A percentile compares a stretch with the other conserved stretches of the same genome.
These are phyloP conservation scores for Lasiosphaeria hispida DNA, from an alignment of 495 filamentous ascomycete species.

Conservation along the genomic window DNA sequence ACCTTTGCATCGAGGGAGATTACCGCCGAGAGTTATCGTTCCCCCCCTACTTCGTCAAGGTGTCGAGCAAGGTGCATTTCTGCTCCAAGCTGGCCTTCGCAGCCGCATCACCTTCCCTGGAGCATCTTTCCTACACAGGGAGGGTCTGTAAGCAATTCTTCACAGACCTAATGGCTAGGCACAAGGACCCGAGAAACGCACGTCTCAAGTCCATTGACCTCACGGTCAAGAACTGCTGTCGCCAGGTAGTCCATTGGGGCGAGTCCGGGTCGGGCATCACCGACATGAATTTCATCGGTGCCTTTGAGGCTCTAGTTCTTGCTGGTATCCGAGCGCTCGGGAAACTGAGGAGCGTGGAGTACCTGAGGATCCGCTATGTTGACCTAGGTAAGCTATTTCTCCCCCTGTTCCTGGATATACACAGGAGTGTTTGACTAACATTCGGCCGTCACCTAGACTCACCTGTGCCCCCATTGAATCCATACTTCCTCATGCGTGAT, in stretches of 20 bases:
- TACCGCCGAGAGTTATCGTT: slow-evolving; percentile 58
- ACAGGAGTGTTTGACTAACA: slow-evolving; percentile 7
- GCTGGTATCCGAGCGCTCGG: slow-evolving; percentile 57
- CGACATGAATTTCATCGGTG: slow-evolving; percentile 62
- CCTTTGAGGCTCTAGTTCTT: slow-evolving; percentile 63
- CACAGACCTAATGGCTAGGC: slow-evolving; percentile 47
- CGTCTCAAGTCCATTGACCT: slow-evolving; percentile 64
- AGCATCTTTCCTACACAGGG: slow-evolving; percentile 66
- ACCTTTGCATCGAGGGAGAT: slow-evolving; percentile 66
- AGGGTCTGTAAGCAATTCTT: slow-evolving; percentile 59
- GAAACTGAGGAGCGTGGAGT: slow-evolving; percentile 50
- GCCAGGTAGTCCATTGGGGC: slow-evolving; percentile 49
- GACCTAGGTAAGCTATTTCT: slow-evolving; percentile 56
- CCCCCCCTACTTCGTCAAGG: slow-evolving; percentile 53
- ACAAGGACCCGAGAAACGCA: slow-evolving; percentile 39
- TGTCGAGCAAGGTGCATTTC: slow-evolving; percentile 52
- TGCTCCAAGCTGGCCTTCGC: slow-evolving; percentile 56
- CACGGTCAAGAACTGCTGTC: slow-evolving; percentile 67
- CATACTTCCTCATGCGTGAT: slow-evolving; percentile 60
- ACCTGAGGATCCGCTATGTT: slow-evolving; percentile 67
- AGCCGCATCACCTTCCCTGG: slow-evolving; percentile 52
- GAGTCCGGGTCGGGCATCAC: slow-evolving; percentile 64
- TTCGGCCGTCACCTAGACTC: slow-evolving; percentile 39
- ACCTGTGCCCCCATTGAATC: slow-evolving; percentile 58
- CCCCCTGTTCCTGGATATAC: slow-evolving; percentile 15